Base-by-base conservation (phyloP, 2,329 filamentous ascomycete genomes). In the Amesomyces nigricolor region DNA sequence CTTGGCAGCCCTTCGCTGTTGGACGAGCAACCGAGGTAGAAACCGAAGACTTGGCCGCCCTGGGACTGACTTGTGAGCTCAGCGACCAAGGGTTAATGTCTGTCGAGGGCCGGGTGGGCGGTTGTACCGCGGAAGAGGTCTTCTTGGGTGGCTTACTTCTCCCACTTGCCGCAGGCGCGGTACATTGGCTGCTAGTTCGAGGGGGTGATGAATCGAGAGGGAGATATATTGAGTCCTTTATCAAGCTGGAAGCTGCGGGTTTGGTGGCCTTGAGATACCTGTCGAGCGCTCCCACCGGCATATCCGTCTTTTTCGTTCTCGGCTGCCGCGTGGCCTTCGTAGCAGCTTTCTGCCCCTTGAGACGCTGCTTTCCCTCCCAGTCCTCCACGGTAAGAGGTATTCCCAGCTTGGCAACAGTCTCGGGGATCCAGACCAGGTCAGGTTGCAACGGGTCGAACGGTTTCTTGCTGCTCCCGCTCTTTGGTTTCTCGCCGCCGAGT, bases 351-450 rank as follows among this genome's bases (percentile, higher is more conserved):
- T 53, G 14, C 22, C 57, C 57, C 51, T 74, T 74, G 16, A 62
- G 58, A 14, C 66, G 65, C 47, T 71, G 70, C 26, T 64, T 62
- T 29, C 64, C 68, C 45, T 88, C 80, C 79, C 86, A 91, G 42
- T 81, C 79, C 60, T 85, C 76, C 0, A 88, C 79, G 29, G 80
- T 80, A 2, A 83, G 71, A 3, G 87, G 87, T 53, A 85, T 77
- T 0, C 87, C 87, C 2, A 85, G 67, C 54, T 78, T 81, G 4
- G 83, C 80, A 51, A 88, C 75, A 0, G 79, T 77, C 62, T 86
- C 82, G 19, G 87, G 75, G 5, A 91, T 71, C 88, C 88, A 92
- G 9, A 80, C 68, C 60, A 86, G 80, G 40, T 88, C 82, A 1
- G 82, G 73, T 29, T 82, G 77, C 8, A 76, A 78, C 0, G 89